Evolutionary conservation across 495 filamentous ascomycete species (phyloP).

Genomic region (Xylaria scruposa): DNA sequence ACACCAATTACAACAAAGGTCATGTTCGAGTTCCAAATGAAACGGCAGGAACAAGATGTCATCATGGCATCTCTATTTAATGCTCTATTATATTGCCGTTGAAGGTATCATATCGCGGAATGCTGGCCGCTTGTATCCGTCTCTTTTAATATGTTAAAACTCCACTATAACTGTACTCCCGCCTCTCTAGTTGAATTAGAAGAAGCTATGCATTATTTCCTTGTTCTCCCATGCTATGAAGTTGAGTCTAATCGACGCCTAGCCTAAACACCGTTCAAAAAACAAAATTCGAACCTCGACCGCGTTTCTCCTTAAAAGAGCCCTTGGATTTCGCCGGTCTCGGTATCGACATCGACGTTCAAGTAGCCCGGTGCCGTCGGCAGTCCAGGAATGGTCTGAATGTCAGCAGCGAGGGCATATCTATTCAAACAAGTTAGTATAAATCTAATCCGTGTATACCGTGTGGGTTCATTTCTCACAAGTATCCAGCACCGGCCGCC

Average conservation of each 20-base stretch:
- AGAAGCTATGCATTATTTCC: constrained; percentile 20
- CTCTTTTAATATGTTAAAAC: constrained; percentile 3
- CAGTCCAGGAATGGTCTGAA: constrained; percentile 96
- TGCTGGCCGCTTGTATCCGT: constrained; percentile 21
- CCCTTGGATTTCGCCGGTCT: constrained; percentile 95
- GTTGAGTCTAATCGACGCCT: constrained; percentile 24
- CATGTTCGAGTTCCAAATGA: too few relatives aligned
- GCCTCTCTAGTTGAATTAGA: constrained; percentile 30
- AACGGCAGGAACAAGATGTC: not conserved
- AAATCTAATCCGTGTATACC: not conserved
- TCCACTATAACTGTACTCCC: constrained; percentile 7
- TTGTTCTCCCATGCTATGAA: constrained; percentile 15
- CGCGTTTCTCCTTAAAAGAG: constrained; percentile 69
- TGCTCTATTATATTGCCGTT: constrained; percentile 36
- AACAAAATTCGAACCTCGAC: not conserved
- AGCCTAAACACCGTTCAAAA: constrained; percentile 13
- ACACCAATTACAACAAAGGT: too few relatives aligned
- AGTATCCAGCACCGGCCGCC: constrained; percentile 90
- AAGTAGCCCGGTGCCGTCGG: constrained; percentile 95
- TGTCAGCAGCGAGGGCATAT: constrained; percentile 94
- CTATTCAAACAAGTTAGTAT: constrained; percentile 46
- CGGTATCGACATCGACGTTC: constrained; percentile 91
- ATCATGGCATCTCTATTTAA: not conserved
- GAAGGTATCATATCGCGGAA: constrained; percentile 37
- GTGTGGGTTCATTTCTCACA: constrained; percentile 58